phyloP scores from a whole-genome alignment of 2,329 filamentous ascomycete species.

The Fusarium napiforme region DNA sequence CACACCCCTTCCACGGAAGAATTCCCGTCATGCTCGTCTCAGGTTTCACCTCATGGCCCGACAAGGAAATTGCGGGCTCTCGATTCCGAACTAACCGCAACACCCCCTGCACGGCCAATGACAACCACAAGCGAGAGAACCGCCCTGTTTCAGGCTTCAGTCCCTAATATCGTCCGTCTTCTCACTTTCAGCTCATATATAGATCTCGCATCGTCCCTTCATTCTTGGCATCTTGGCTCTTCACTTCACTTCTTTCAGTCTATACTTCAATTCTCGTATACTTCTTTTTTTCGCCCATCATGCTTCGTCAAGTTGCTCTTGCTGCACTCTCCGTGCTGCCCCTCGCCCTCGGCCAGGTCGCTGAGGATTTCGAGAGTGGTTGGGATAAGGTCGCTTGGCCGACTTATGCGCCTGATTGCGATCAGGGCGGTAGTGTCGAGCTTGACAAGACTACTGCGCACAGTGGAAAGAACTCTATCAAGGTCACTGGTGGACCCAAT shows the following conservation, averaged over 20 bases:
- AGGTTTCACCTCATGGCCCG: constrained; percentile 19
- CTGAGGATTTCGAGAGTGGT: constrained; percentile 67
- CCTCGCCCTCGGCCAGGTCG: constrained; percentile 62
- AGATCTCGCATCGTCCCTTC: not conserved
- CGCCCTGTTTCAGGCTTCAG: constrained; percentile 19
- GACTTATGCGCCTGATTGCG: constrained; percentile 68
- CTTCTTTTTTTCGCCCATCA: not conserved
- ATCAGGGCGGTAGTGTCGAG: constrained; percentile 66
- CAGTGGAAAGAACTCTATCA: constrained; percentile 65
- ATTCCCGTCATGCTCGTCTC: constrained; percentile 15
- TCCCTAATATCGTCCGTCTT: constrained; percentile 13
- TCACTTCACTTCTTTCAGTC: constrained; percentile 5
- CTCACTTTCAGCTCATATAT: constrained; percentile 3
- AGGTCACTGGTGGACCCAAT: constrained; percentile 60
- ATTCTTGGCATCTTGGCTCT: constrained; percentile 15
- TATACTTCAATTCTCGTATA: not conserved
- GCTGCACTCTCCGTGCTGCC: constrained; percentile 60
- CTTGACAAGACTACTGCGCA: constrained; percentile 68
- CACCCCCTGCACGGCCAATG: constrained; percentile 9
- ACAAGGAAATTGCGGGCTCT: constrained; percentile 23
- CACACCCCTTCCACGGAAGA: constrained; percentile 31
- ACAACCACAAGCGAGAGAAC: not conserved
- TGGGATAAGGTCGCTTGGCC: constrained; percentile 69
- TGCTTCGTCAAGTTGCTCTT: constrained; percentile 53
- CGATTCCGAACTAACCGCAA: constrained; percentile 24